These are phyloP conservation scores for Mucor saturninus DNA, from an alignment of 371 early-diverging fungal genomes.

Conservation along the genomic window DNA sequence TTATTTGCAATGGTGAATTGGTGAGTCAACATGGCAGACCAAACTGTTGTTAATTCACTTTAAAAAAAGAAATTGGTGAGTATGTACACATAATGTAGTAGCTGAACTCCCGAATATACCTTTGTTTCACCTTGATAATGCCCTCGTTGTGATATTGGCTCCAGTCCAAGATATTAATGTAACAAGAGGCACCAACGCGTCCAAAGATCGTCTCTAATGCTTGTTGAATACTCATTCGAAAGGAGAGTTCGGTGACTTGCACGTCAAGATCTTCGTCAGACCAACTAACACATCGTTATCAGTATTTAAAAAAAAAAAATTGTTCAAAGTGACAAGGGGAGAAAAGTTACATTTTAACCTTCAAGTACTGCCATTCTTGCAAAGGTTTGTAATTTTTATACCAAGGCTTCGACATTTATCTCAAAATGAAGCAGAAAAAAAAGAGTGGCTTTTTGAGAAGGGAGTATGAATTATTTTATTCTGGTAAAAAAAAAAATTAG, in stretches of 20 bases:
- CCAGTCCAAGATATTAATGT: conserved; percentile 52
- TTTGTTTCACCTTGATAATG: conserved; percentile 45
- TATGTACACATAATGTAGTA: neutral
- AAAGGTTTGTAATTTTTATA: conserved; percentile 25
- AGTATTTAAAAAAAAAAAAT: neutral
- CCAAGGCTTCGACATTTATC: conserved; percentile 33
- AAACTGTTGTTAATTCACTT: conserved; percentile 47
- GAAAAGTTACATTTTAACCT: conserved; percentile 39
- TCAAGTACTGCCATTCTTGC: conserved; percentile 49
- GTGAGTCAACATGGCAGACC: conserved; percentile 45
- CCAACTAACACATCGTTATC: conserved; percentile 25
- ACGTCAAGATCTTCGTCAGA: conserved; percentile 36
- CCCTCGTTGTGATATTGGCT: conserved; percentile 36
- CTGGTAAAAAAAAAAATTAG: conserved; percentile 1
- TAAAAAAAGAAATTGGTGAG: neutral
- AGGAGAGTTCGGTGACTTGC: conserved; percentile 43
- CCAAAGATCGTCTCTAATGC: conserved; percentile 46
- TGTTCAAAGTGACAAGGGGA: neutral
- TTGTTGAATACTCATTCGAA: conserved; percentile 54
- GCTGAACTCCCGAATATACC: conserved; percentile 26
- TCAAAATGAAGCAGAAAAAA: neutral
- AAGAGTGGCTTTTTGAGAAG: neutral
- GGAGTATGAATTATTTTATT: too few species aligned
- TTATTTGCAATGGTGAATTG: conserved; percentile 36
- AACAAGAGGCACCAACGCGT: conserved; percentile 38